phyloP scores from a whole-genome alignment of 1,284 basidiomycete genomes.

The Hypsizygus ulmarius region DNA sequence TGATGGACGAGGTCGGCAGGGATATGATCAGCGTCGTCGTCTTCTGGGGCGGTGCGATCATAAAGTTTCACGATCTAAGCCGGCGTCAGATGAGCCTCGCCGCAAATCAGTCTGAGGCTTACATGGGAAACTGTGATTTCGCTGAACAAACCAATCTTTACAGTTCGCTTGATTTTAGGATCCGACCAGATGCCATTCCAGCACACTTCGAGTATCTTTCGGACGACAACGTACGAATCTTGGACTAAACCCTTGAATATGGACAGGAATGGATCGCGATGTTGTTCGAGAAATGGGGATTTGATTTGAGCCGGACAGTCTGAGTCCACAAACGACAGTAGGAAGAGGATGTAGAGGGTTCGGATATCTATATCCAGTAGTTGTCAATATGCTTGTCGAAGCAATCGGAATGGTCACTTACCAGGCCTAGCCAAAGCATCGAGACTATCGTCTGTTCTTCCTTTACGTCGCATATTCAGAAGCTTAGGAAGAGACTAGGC shows the following conservation, averaged over 20 bases:
- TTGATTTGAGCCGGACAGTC: slow-evolving; percentile 52
- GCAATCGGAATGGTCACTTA: slow-evolving; percentile 24
- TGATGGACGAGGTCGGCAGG: slow-evolving; percentile 85
- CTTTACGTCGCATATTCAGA: slow-evolving; percentile 64
- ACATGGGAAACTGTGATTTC: slow-evolving; percentile 64
- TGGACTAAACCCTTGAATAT: slow-evolving; percentile 67
- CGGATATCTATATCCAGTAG: slow-evolving; percentile 55
- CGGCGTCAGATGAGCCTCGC: neutral
- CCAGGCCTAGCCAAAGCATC: slow-evolving; percentile 57
- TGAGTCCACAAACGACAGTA: slow-evolving; percentile 65
- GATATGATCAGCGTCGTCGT: slow-evolving; percentile 47
- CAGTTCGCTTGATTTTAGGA: slow-evolving; percentile 60
- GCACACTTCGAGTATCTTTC: slow-evolving; percentile 58
- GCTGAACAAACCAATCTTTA: slow-evolving; percentile 67
- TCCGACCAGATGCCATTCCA: slow-evolving; percentile 75
- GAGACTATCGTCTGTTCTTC: slow-evolving; percentile 36
- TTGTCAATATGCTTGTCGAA: neutral
- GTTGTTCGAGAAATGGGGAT: slow-evolving; percentile 62
- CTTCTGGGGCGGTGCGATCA: slow-evolving; percentile 54
- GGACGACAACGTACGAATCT: slow-evolving; percentile 57
- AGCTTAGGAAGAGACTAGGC: slow-evolving; percentile 64
- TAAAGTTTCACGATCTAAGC: slow-evolving; percentile 68
- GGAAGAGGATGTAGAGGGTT: slow-evolving; percentile 62
- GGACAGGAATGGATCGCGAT: slow-evolving; percentile 55
- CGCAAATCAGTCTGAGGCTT: slow-evolving; percentile 20